These are phyloP conservation scores for Cordyceps cicadae DNA, from an alignment of 2,329 filamentous ascomycete species.

Conservation along the genomic window DNA sequence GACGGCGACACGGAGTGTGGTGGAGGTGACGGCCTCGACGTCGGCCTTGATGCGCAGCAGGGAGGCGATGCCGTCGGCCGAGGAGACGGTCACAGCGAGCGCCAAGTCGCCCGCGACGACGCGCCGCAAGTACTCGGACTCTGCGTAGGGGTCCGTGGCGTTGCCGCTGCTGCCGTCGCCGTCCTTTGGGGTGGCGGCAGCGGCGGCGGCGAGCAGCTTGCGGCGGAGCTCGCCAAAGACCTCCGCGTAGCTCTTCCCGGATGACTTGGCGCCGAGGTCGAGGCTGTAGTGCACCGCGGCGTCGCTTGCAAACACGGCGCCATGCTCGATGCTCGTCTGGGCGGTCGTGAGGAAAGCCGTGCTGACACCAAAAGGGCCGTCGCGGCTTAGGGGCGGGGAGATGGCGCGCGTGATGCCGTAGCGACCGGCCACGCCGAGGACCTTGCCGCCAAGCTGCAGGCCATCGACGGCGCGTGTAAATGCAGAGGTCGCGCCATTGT, in stretches of 20 bases:
- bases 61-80: constrained; percentile 54
- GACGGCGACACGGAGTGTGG: constrained; percentile 43
- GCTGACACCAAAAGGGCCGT: constrained; percentile 47
- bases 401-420: constrained; percentile 54
- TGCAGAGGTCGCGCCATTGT: constrained; percentile 39
- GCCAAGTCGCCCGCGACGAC: constrained; percentile 47
- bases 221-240: constrained; percentile 42
- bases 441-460: constrained; percentile 46
- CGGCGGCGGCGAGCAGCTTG: constrained; percentile 43
- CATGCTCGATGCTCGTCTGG: constrained; percentile 35
- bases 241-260: constrained; percentile 46
- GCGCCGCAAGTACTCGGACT: constrained; percentile 41
- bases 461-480: constrained; percentile 54
- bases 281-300: constrained; percentile 53
- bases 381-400: constrained; percentile 40
- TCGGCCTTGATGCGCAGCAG: constrained; percentile 50
- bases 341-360: constrained; percentile 50
- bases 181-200: constrained; percentile 30
- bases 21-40: constrained; percentile 34
- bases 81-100: constrained; percentile 51
- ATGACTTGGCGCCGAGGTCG: constrained; percentile 27
- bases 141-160: constrained; percentile 35
- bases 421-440: constrained; percentile 41
- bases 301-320: constrained; percentile 46
- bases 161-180: constrained; percentile 19